A percentile compares a stretch with the other conserved stretches of the same genome.
These are phyloP conservation scores for Pterocarpus santalinus DNA, from an alignment of 306 rosid species.

Conservation along the genomic window DNA sequence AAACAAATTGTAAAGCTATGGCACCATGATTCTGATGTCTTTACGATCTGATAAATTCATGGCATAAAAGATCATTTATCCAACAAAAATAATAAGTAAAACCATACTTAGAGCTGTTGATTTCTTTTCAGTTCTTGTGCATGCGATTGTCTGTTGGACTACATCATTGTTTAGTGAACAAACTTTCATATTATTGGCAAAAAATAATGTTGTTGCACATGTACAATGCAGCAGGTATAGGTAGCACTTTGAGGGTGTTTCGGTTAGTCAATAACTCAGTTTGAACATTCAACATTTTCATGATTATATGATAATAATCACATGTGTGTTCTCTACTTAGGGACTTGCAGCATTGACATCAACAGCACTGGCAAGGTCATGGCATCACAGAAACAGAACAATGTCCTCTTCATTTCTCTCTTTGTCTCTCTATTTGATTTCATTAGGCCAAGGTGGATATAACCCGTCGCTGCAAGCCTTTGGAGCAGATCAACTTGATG, in stretches of 20 bases:
- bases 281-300: conserved; percentile 8
- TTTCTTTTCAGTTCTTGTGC: not conserved
- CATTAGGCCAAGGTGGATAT: conserved; percentile 91
- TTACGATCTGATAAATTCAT: conserved; percentile 3
- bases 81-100: conserved; percentile 6
- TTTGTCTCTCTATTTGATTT: conserved; percentile 78
- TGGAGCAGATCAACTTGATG: conserved; percentile 88
- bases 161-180: conserved; percentile 1
- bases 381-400: conserved; percentile 62
- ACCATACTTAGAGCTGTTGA: not conserved
- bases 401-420: conserved; percentile 71
- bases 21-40: conserved; percentile 26
- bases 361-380: conserved; percentile 68
- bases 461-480: conserved; percentile 95
- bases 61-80: conserved; percentile 19
- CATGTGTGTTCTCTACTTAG: conserved; percentile 49
- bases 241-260: not conserved
- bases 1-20: conserved; percentile 21
- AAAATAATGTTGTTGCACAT: not conserved
- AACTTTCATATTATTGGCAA: conserved; percentile 10
- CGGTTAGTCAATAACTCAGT: not conserved
- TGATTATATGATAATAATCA: not conserved
- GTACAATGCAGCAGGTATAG: not conserved
- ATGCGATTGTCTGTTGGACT: not conserved
- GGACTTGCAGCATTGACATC: conserved; percentile 89